Base-by-base conservation (phyloP, 2,329 filamentous ascomycete genomes). In the Aspergillus terreus region DNA sequence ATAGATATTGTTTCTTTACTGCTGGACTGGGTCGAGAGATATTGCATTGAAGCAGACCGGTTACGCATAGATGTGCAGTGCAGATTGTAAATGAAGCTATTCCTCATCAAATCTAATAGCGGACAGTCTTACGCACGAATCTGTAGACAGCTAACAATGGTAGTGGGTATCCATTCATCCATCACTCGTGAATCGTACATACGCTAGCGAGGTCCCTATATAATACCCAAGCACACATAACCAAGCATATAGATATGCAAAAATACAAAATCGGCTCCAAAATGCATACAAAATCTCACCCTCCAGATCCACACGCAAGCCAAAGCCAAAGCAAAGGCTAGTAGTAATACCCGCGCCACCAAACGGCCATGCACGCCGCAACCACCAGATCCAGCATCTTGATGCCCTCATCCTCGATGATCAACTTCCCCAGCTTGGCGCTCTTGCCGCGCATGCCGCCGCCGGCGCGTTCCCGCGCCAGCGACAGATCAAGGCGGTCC, bases 331-430 rank as follows among this genome's bases (percentile, higher is more conserved):
- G 21, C 43, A 40, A 21, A 14, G 12, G 12, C 52, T 43, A 49
- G n/a, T 44, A 52, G 46, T 44, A 57, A 50, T 47, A 47, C 4
- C 88, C 84, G 61, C 85, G 85, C 92, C 92, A 97, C 90, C 92
- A 99, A 14, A 97, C 76, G 1, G 88, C 90, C 73, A 99, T 82
- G 66, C 96, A 96, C 10, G 91, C 88, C 4, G 92, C 90, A 17
- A 99, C 90, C 0, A 95, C 78, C 52, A 99, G 71, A 76, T 99
- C 94, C 63, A 97, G 72, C 92, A 99, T 97, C 76, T 95, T 95
- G 58, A 95, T 74, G 0, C 94, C 94, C 63, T 95, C 92, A 50
- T 92, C 85, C 61, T 91, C 83, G 35, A 99, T 81, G 47, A 97
- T 90, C 47, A 99, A 75, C 72, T 97, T 99, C 0, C 92, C 94